phyloP scores from a whole-genome alignment of 257 asterid species.

The Ilex aquifolium region DNA sequence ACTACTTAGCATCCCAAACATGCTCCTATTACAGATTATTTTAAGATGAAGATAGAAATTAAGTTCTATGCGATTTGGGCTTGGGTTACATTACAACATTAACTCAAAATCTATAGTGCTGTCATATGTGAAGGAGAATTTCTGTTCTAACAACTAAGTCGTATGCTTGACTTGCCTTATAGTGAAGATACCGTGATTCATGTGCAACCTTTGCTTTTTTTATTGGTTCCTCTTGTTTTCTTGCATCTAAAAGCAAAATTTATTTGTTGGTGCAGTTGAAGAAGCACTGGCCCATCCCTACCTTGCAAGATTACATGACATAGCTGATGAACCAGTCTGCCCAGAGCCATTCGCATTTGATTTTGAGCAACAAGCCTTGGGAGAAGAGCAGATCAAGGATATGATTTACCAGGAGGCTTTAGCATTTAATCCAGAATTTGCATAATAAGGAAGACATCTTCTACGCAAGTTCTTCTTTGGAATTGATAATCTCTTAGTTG shows the following conservation, averaged over 20 bases:
- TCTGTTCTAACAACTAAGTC: background rate
- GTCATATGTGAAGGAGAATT: too few relatives aligned
- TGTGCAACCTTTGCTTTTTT: background rate
- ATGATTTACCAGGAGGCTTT: constrained; percentile 81
- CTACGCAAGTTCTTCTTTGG: background rate
- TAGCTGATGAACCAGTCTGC: constrained; percentile 80
- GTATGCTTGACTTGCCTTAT: background rate
- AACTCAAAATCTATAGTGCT: too few relatives aligned
- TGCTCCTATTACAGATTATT: too few relatives aligned
- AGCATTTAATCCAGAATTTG: constrained; percentile 53
- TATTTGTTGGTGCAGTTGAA: constrained; percentile 49
- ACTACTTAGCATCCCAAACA: too few relatives aligned
- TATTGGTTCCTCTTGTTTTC: background rate
- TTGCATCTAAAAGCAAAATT: constrained; percentile 1
- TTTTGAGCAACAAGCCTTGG: constrained; percentile 61
- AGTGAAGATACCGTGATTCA: background rate
- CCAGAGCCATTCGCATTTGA: constrained; percentile 57
- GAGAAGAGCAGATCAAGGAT: constrained; percentile 89
- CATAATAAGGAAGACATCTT: constrained; percentile 7
- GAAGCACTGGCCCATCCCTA: constrained; percentile 84
- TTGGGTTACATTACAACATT: too few relatives aligned
- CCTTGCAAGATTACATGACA: constrained; percentile 70
- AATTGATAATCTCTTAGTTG: background rate
- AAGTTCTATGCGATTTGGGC: too few relatives aligned
- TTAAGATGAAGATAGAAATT: too few relatives aligned